These are phyloP conservation scores for Aspergillus avenaceus DNA, from an alignment of 495 filamentous ascomycete species.

Conservation along the genomic window DNA sequence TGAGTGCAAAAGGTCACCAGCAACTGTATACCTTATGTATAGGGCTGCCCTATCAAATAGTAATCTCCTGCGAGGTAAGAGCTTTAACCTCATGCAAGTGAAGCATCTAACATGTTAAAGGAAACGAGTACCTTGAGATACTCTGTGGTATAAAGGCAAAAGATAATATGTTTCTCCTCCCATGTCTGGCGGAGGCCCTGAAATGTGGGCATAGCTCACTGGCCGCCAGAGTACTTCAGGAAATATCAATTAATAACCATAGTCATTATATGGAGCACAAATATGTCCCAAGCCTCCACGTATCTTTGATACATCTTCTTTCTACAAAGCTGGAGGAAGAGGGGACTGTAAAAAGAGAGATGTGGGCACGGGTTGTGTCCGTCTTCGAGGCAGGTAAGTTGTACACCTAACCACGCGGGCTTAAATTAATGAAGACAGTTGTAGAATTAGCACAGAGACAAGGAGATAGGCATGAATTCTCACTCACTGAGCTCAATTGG, in stretches of 20 bases:
- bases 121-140: conserved; percentile 50
- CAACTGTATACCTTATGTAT: conserved; percentile 69
- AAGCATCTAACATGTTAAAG: conserved; percentile 25
- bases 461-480: conserved; percentile 38
- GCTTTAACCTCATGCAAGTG: conserved; percentile 1
- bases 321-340: conserved; percentile 46
- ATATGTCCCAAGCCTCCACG: conserved; percentile 42
- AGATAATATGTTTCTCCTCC: conserved; percentile 60
- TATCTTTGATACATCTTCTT: conserved; percentile 57
- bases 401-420: not conserved
- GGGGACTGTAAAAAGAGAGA: conserved; percentile 14
- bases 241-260: conserved; percentile 53
- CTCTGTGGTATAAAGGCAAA: conserved; percentile 46
- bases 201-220: conserved; percentile 54
- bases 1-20: conserved; percentile 49
- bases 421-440: conserved; percentile 34
- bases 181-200: conserved; percentile 74
- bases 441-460: conserved; percentile 35
- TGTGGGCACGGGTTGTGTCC: conserved; percentile 51
- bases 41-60: conserved; percentile 62
- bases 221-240: conserved; percentile 54
- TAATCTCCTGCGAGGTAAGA: conserved; percentile 51
- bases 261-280: conserved; percentile 45
- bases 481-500: conserved; percentile 70
- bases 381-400: conserved; percentile 60